These are phyloP conservation scores for Podospora comata DNA, from an alignment of 495 filamentous ascomycete species.

Conservation along the genomic window DNA sequence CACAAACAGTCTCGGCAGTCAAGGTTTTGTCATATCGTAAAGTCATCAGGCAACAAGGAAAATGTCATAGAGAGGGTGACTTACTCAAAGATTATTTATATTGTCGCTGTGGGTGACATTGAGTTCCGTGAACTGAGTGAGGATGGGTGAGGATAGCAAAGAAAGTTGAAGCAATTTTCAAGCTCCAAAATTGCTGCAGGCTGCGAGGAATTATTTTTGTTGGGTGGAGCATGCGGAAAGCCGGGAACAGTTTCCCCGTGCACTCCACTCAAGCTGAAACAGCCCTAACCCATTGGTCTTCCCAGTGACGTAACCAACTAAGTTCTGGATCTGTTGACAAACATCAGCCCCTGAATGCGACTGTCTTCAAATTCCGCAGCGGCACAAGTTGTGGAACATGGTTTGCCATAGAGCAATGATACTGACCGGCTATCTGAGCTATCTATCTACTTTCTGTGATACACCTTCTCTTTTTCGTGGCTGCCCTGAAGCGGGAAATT, in stretches of 20 bases:
- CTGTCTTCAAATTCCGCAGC: background rate
- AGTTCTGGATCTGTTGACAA: background rate
- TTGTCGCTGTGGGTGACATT: background rate
- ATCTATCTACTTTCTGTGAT: background rate
- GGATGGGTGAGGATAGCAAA: background rate
- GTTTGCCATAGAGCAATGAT: background rate
- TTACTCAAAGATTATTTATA: background rate
- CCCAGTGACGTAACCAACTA: background rate
- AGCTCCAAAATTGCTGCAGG: background rate
- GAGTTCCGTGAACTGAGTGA: background rate
- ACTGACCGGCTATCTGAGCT: background rate
- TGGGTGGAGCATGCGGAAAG: background rate
- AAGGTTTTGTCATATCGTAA: constrained; percentile 35
- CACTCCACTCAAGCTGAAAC: background rate
- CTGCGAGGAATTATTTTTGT: background rate
- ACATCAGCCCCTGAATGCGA: background rate
- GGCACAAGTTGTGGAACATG: background rate
- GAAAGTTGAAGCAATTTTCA: background rate
- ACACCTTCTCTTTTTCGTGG: background rate
- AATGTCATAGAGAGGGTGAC: background rate
- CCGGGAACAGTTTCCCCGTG: background rate
- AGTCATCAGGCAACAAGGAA: constrained; percentile 26
- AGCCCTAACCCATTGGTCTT: constrained; percentile 12
- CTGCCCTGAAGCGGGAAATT: background rate
- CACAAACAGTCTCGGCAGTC: constrained; percentile 33